Evolutionary conservation across 495 filamentous ascomycete species (phyloP), one percentile per base, ranked within the genome.

Genomic region (Aspergillus olivimuriae): DNA sequence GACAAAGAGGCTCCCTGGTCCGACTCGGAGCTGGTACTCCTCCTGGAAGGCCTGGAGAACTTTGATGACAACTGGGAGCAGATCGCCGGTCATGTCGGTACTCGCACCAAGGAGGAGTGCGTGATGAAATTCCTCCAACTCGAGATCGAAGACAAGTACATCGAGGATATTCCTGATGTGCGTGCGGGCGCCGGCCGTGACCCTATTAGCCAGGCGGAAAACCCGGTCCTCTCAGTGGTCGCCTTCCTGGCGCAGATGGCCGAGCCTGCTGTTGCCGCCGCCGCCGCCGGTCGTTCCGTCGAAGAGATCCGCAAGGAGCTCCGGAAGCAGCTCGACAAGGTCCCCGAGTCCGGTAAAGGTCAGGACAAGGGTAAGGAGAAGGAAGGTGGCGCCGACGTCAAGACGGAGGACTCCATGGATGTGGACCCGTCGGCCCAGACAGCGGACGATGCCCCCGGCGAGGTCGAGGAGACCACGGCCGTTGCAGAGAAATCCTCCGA

Each of bases 51-150:
- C 9, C 62, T 98, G 41, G 92, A 98, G 70, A 74, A 82, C 50
- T 90, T 84, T 51, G 89, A 96, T 50, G 94, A 98, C 22, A 84
- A 96, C 65, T 98, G 92, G 92, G 84, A 87, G 41, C 78, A 84
- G 51, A 89, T 98, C 44, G 79, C 92, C 1, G 88, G 88, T 46
- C 84, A 95, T 53, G 92, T 98, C 20, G 86, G 86, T 23, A 89
- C 87, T 2, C 78, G 89, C 34, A 95, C 88, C n/a, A 76, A 87
- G 28, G 92, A 98, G 66, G 88, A 98, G 68, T 98, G 92, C 63
- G 89, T 96, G 19, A 70, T 95, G 54, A 90, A 95, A 58, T 98
- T 98, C 72, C 67, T 98, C 48, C 87, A 94, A 56, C 67, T 91
- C 19, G 88, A 90, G 40, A 92, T 94, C 45, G 87, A 91, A 57